Evolutionary conservation across 2,329 filamentous ascomycete species (phyloP).

Genomic region (Aureobasidium namibiae): DNA sequence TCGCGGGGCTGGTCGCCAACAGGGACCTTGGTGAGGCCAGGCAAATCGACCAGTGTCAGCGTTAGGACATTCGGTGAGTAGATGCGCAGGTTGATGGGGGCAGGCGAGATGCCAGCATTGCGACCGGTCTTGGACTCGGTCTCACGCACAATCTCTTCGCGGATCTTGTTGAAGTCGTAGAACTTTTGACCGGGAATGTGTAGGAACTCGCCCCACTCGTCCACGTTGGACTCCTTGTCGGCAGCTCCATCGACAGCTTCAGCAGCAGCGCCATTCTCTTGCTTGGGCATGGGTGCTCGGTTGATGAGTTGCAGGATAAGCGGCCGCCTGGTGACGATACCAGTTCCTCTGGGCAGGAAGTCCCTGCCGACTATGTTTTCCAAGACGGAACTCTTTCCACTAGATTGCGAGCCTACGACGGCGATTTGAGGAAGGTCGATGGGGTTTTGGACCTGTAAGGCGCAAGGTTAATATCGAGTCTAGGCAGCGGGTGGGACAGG

Average conservation of each 20-base stretch:
- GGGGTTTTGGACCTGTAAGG: conserved; percentile 77
- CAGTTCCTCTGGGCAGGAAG: conserved; percentile 93
- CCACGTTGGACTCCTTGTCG: conserved; percentile 81
- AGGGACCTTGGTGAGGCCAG: conserved; percentile 91
- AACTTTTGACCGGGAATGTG: conserved; percentile 98
- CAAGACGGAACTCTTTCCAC: conserved; percentile 96
- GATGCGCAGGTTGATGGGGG: conserved; percentile 94
- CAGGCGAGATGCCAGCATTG: conserved; percentile 93
- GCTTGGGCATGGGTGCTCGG: conserved; percentile 55
- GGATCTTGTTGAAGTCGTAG: conserved; percentile 95
- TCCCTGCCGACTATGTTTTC: conserved; percentile 98
- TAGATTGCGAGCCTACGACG: conserved; percentile 96
- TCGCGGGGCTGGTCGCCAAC: conserved; percentile 94
- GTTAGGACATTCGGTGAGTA: conserved; percentile 98
- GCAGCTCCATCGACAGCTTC: conserved; percentile 52
- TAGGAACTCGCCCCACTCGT: conserved; percentile 98
- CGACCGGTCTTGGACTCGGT: conserved; percentile 93
- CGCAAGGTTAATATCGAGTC: conserved; percentile 18
- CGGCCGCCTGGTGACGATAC: conserved; percentile 92
- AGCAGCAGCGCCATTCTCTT: conserved; percentile 61
- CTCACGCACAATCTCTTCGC: conserved; percentile 94
- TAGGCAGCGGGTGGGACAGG: not conserved
- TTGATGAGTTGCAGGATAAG: conserved; percentile 98
- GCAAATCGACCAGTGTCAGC: conserved; percentile 90
- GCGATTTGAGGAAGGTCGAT: conserved; percentile 98